Base-by-base conservation (phyloP, 108 stramenopile species). In the Pseudonitzschia delicatissima region DNA sequence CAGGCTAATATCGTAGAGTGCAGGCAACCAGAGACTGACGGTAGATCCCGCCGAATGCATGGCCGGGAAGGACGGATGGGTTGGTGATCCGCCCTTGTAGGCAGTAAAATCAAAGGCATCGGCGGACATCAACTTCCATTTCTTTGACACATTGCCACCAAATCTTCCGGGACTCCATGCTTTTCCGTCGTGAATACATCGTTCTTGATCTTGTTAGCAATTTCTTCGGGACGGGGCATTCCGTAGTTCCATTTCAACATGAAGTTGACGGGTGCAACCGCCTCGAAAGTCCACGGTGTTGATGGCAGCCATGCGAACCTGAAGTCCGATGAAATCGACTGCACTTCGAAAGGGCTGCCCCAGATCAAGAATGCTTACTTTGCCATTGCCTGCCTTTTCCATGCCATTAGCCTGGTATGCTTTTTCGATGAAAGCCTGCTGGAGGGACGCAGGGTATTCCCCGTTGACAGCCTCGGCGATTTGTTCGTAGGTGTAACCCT, bases 11-110 rank as follows among this genome's bases (percentile, higher is more conserved):
- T 80, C 32, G 32, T 64, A 13, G 6, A 80, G 42, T 9, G 74
- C 70, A 3, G 67, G 35, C 37, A 80, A 7, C 79, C 79, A 80
- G 21, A 76, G 44, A 15, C 58, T 62, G 2, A 23, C 32, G 20
- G 62, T 17, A 20, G 68, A 66, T 8, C 21, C 62, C 3, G 79
- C 79, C 3, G 79, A 70, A 67, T 80, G 79, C 76, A 77, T 77
- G 15, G 76, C 76, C 17, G 76, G 76, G 59, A 58, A 77, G 1
- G 71, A 58, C 21, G 79, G 79, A 47, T 80, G 79, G 21, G 1
- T 39, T 8, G 79, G 74, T 11, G 49, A 45, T 1, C 79, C 79
- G 40, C 67, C 66, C 1, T 36, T 29, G 48, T 80, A 80, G 20
- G 65, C 71, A 34, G 79, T 80, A 47, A 80, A 80, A 1, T 67